Percentiles rank a stretch among this genome's conserved stretches.
These are phyloP conservation scores for Candida rishiriensis DNA, from an alignment of 805 yeast genomes.

Conservation along the genomic window DNA sequence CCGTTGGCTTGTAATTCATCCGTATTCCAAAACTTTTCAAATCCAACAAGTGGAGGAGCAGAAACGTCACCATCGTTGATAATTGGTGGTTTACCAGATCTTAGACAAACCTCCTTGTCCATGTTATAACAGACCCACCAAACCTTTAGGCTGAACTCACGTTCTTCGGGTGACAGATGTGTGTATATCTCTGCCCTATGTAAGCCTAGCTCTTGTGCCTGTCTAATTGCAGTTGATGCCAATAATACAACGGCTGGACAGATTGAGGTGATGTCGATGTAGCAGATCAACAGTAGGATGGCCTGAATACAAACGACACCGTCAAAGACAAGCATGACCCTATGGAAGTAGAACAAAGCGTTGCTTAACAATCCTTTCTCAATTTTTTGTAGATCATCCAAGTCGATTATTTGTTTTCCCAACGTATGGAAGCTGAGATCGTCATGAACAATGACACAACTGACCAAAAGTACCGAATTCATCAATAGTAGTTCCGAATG, in stretches of 20 bases:
- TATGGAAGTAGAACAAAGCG: conserved; percentile 49
- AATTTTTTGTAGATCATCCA: conserved; percentile 21
- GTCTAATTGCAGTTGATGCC: conserved; percentile 43
- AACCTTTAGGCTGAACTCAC: conserved; percentile 33
- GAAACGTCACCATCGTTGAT: conserved; percentile 38
- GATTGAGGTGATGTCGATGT: conserved; percentile 28
- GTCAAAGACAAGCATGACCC: conserved; percentile 44
- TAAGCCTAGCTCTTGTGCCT: conserved; percentile 55
- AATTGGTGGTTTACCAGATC: conserved; percentile 46
- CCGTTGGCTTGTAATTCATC: neutral
- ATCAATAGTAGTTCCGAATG: conserved; percentile 32
- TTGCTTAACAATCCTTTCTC: conserved; percentile 33
- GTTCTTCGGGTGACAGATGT: conserved; percentile 34
- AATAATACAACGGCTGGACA: conserved; percentile 40
- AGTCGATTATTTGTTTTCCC: conserved; percentile 3
- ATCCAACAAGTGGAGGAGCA: conserved; percentile 24
- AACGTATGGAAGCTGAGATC: conserved; percentile 1
- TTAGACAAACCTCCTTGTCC: conserved; percentile 42
- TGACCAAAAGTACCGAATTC: conserved; percentile 25
- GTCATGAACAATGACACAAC: conserved; percentile 9
- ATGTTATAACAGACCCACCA: conserved; percentile 48
- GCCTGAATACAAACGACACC: conserved; percentile 51
- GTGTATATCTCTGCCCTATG: conserved; percentile 43
- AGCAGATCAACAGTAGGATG: conserved; percentile 41
- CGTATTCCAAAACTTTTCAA: conserved; percentile 18